Evolutionary conservation across 2,329 filamentous ascomycete genomes (phyloP).

Genomic region (Sporothrix phasma): DNA sequence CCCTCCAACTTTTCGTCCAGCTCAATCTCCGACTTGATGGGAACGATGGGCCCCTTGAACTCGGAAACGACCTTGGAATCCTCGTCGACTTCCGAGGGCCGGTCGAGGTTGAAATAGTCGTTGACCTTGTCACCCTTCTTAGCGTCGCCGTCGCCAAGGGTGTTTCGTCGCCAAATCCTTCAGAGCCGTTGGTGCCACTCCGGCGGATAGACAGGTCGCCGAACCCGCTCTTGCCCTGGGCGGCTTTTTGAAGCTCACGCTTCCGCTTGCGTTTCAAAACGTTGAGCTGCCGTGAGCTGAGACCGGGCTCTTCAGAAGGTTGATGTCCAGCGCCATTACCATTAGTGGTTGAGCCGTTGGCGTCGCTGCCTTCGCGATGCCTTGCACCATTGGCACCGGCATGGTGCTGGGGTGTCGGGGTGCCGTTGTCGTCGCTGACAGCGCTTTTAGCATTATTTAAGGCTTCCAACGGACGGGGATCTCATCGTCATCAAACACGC

Average conservation of each 20-base stretch:
- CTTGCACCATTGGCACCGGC: conserved; percentile 18
- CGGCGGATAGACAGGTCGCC: conserved; percentile 72
- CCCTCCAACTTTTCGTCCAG: conserved; percentile 67
- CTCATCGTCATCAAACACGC: conserved; percentile 77
- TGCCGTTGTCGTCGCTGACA: conserved; percentile 7
- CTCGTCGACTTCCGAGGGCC: conserved; percentile 68
- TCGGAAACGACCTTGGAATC: conserved; percentile 88
- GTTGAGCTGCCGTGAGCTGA: conserved; percentile 91
- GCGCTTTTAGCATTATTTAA: conserved; percentile 30
- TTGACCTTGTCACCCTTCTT: conserved; percentile 55
- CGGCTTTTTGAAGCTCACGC: conserved; percentile 76
- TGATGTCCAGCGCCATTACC: conserved; percentile 26
- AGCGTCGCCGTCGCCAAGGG: conserved; percentile 32
- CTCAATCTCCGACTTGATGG: conserved; percentile 80
- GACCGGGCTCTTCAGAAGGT: conserved; percentile 46
- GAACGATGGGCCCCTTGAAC: conserved; percentile 74
- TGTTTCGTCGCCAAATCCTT: conserved; percentile 49
- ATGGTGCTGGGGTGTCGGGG: conserved; percentile 35
- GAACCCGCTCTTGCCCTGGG: conserved; percentile 74
- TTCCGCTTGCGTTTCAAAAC: conserved; percentile 91
- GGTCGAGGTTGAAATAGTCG: conserved; percentile 88
- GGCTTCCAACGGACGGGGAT: conserved; percentile 54
- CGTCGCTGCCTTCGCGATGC: not conserved
- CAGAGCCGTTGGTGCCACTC: conserved; percentile 49
- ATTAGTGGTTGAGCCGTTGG: conserved; percentile 9